Evolutionary conservation across 2,329 filamentous ascomycete species (phyloP).

Genomic region (Claviceps africana): DNA sequence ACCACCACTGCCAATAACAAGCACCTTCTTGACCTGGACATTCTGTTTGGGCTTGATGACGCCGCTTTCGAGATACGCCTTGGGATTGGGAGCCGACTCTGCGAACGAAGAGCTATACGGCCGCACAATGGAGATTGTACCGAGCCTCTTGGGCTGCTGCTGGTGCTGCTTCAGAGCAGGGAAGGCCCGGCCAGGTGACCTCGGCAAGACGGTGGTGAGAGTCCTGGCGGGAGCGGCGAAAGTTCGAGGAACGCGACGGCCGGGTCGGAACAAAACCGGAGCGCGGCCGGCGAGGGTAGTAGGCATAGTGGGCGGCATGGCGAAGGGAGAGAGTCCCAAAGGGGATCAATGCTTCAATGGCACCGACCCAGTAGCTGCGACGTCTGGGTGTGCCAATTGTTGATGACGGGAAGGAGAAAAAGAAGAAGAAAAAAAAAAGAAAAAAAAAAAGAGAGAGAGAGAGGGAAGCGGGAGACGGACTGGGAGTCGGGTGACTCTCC

Average conservation of each 20-base stretch:
- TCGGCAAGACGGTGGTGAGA: conserved; percentile 26
- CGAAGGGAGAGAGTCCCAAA: conserved; percentile 15
- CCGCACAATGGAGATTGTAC: conserved; percentile 31
- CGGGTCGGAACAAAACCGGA: conserved; percentile 42
- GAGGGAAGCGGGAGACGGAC: not conserved
- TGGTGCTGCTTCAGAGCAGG: conserved; percentile 14
- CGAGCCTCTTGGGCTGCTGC: conserved; percentile 27
- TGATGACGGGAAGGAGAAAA: not conserved
- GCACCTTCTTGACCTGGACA: conserved; percentile 89
- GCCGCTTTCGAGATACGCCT: conserved; percentile 81
- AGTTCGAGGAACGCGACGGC: conserved; percentile 32
- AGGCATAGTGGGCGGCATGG: conserved; percentile 26
- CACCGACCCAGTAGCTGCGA: conserved; percentile 23
- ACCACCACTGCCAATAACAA: conserved; percentile 91
- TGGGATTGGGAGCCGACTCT: conserved; percentile 63
- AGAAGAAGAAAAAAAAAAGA: not conserved
- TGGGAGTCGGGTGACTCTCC: conserved; percentile 15
- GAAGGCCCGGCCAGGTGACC: conserved; percentile 20
- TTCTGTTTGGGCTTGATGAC: conserved; percentile 65
- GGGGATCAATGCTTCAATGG: conserved; percentile 21
- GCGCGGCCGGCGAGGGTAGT: conserved; percentile 39
- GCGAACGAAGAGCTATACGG: conserved; percentile 29
- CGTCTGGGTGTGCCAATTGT: conserved; percentile 17
- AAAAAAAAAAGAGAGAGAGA: not conserved
- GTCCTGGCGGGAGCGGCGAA: conserved; percentile 30